Evolutionary conservation across 495 filamentous ascomycete genomes (phyloP).

Genomic region (Gamarada debralockiae): DNA sequence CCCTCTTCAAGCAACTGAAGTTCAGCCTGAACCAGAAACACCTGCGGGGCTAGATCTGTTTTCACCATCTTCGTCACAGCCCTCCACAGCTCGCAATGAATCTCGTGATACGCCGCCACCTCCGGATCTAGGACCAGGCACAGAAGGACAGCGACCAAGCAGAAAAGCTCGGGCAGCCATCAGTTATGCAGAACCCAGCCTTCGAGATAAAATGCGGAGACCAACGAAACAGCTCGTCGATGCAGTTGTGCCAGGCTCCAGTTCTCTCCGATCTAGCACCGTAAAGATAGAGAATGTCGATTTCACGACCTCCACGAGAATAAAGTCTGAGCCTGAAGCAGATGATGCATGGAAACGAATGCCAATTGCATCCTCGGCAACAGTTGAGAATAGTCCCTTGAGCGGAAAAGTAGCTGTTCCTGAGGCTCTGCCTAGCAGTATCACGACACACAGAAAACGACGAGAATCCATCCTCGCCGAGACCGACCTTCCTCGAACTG

Average conservation of each 20-base stretch:
- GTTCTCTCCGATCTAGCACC: background rate
- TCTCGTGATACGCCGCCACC: slow-evolving; percentile 28
- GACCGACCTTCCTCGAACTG: slow-evolving; percentile 2
- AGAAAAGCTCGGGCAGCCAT: slow-evolving; percentile 62
- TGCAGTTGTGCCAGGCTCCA: slow-evolving; percentile 56
- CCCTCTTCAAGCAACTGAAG: slow-evolving; percentile 7
- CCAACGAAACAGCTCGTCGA: slow-evolving; percentile 71
- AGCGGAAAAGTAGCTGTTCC: slow-evolving; percentile 10
- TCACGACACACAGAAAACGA: slow-evolving; percentile 22
- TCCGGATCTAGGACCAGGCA: slow-evolving; percentile 13
- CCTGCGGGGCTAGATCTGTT: slow-evolving; percentile 28
- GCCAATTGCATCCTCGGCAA: slow-evolving; percentile 16
- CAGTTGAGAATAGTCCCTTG: slow-evolving; percentile 25
- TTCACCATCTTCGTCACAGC: slow-evolving; percentile 31
- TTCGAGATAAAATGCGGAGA: slow-evolving; percentile 84
- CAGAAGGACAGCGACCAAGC: slow-evolving; percentile 39
- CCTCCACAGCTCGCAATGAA: slow-evolving; percentile 29
- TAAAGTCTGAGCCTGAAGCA: slow-evolving; percentile 22
- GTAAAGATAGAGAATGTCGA: slow-evolving; percentile 15
- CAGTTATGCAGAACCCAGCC: slow-evolving; percentile 83
- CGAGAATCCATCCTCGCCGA: slow-evolving; percentile 19
- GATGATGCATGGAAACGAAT: slow-evolving; percentile 26
- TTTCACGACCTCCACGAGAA: background rate
- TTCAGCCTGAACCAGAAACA: slow-evolving; percentile 24
- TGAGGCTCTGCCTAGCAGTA: slow-evolving; percentile 20